These are phyloP conservation scores for Saraca asoca DNA, from an alignment of 331 rosid genomes.

Conservation along the genomic window DNA sequence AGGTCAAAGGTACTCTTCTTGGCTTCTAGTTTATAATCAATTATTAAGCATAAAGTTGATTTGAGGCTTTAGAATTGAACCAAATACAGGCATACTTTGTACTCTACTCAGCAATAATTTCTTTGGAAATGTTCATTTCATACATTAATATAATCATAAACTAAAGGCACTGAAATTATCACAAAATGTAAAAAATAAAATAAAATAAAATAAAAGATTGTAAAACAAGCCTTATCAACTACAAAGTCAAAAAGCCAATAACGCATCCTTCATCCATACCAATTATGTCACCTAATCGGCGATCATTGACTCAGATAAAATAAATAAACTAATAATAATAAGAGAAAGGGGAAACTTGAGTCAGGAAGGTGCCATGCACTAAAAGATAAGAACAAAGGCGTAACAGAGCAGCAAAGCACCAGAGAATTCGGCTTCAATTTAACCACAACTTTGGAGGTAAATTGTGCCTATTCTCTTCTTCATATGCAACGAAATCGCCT, in stretches of 20 bases:
- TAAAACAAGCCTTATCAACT: conserved; percentile 52
- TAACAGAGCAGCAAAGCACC: conserved; percentile 40
- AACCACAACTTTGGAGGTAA: conserved; percentile 40
- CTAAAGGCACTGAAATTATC: no score
- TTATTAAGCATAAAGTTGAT: no score
- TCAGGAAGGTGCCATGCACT: conserved; percentile 31
- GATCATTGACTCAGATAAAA: conserved; percentile 47
- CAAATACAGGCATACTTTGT: no score
- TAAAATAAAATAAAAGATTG: conserved; percentile 28
- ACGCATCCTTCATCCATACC: conserved; percentile 44
- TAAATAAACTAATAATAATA: conserved; percentile 36
- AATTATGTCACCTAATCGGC: conserved; percentile 42
- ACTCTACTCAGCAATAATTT: no score
- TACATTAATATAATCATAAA: no score
- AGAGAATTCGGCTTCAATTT: conserved; percentile 34
- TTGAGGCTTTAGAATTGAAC: no score
- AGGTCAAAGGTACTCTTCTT: no score
- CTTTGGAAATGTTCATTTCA: no score
- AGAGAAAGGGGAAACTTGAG: conserved; percentile 22
- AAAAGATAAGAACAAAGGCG: conserved; percentile 31
- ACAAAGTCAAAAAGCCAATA: conserved; percentile 39
- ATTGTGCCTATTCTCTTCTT: conserved; percentile 39
- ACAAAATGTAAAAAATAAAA: no score
- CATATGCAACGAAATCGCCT: conserved; percentile 34
- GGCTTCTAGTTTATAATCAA: no score